A percentile compares a stretch with the other conserved stretches of the same genome.
phyloP scores from a whole-genome alignment of 202 grass and related monocot species.

The Bolboschoenoplectus hybrid region DNA sequence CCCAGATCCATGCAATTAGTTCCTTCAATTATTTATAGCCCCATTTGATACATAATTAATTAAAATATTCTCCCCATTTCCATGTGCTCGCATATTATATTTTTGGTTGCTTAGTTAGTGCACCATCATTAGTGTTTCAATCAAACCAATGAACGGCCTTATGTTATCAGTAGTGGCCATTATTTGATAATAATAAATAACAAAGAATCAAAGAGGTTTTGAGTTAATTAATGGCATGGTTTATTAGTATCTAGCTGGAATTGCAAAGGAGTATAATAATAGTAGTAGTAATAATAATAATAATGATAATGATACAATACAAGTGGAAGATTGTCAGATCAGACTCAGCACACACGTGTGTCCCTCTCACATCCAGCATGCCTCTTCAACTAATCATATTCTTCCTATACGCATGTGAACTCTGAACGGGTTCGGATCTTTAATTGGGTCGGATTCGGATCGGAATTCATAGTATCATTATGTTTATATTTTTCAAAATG shows the following conservation, averaged over 20 bases:
- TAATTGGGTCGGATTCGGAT: neutral
- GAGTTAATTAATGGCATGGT: slow-evolving; percentile 19
- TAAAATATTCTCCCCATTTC: slow-evolving; percentile 2
- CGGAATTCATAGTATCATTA: neutral
- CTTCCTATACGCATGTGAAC: neutral
- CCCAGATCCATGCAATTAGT: neutral
- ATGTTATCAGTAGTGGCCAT: slow-evolving; percentile 17
- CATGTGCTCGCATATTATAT: slow-evolving; percentile 18
- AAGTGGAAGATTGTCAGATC: slow-evolving; percentile 27
- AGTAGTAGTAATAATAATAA: neutral
- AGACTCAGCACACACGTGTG: slow-evolving; percentile 29
- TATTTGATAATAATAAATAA: neutral
- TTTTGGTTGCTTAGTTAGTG: slow-evolving; percentile 10
- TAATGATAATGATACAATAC: neutral
- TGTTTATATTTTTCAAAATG: neutral
- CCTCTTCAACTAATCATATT: neutral
- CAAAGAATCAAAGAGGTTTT: neutral
- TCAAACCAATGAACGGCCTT: neutral
- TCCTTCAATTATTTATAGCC: slow-evolving; percentile 22
- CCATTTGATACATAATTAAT: neutral
- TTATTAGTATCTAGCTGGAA: slow-evolving; percentile 12
- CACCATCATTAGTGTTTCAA: neutral
- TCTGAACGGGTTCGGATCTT: neutral
- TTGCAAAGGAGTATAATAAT: neutral
- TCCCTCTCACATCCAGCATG: slow-evolving; percentile 14